Percentiles rank a stretch among this genome's conserved stretches.
Conservation (phyloP, 2,329 filamentous ascomycete species). For the Pestalotiopsis sp. region DNA sequence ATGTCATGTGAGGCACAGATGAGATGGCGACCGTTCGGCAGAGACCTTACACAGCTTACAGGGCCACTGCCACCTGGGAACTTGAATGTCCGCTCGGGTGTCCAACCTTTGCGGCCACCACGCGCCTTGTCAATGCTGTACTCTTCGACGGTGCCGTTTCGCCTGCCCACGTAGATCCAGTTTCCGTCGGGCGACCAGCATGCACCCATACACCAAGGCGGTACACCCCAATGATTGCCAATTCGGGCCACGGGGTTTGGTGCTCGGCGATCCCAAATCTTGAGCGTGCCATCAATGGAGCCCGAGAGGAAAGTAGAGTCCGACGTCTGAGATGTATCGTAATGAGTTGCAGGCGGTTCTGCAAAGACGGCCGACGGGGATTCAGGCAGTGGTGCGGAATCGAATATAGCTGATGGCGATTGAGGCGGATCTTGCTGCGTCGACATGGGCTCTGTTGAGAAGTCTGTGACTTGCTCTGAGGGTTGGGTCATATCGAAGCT, state of each 20-base stretch:
- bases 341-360: slow-evolving; percentile 39
- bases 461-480: slow-evolving; percentile 16
- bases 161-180: slow-evolving; percentile 86
- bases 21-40: slow-evolving; percentile 90
- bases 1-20: slow-evolving; percentile 95
- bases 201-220: slow-evolving; percentile 96
- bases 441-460: slow-evolving; percentile 13
- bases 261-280: slow-evolving; percentile 89
- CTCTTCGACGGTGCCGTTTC: slow-evolving; percentile 93
- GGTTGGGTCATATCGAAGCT: slow-evolving; percentile 9
- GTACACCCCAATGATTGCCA: slow-evolving; percentile 69
- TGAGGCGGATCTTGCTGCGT: slow-evolving; percentile 16
- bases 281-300: slow-evolving; percentile 81
- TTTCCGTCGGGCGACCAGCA: slow-evolving; percentile 97
- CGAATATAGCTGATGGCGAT: slow-evolving; percentile 15
- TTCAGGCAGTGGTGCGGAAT: slow-evolving; percentile 19
- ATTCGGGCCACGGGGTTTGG: slow-evolving; percentile 79
- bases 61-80: slow-evolving; percentile 88
- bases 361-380: slow-evolving; percentile 39
- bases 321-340: slow-evolving; percentile 60
- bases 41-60: slow-evolving; percentile 83
- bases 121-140: slow-evolving; percentile 78
- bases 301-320: slow-evolving; percentile 86
- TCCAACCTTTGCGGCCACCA: slow-evolving; percentile 63
- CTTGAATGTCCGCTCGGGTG: slow-evolving; percentile 76